Evolutionary conservation across 2,329 filamentous ascomycete species (phyloP).

Genomic region (Stagonosporopsis tanaceti): DNA sequence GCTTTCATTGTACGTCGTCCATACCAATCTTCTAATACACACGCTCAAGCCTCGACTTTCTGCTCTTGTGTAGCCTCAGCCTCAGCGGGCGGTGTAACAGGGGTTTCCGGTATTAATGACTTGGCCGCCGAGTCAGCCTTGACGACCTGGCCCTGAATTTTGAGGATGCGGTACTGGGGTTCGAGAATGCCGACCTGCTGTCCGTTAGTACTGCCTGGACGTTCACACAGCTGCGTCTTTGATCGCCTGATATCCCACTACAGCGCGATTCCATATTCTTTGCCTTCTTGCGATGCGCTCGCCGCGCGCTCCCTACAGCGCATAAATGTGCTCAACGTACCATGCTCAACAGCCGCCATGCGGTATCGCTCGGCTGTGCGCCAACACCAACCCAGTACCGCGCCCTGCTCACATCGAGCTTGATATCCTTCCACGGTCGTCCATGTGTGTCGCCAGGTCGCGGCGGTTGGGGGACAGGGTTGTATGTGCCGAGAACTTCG

Average conservation of each 20-base stretch:
- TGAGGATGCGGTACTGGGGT: conserved; percentile 45
- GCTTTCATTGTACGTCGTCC: background rate
- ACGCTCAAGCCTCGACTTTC: conserved; percentile 13
- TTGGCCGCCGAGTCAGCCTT: conserved; percentile 43
- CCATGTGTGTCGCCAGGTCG: conserved; percentile 59
- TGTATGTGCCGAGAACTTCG: conserved; percentile 82
- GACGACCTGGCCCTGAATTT: conserved; percentile 44
- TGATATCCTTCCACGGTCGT: conserved; percentile 87
- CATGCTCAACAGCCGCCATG: conserved; percentile 86
- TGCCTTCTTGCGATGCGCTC: background rate
- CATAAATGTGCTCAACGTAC: conserved; percentile 44
- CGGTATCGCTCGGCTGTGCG: conserved; percentile 89
- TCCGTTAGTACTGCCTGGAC: background rate
- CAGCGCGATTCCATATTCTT: background rate
- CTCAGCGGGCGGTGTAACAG: conserved; percentile 11
- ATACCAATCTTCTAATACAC: background rate
- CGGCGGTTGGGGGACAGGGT: conserved; percentile 65
- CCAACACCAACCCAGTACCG: conserved; percentile 98
- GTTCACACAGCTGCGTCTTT: background rate
- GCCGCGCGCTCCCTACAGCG: background rate
- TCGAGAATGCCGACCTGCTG: conserved; percentile 47
- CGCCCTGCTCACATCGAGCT: conserved; percentile 80
- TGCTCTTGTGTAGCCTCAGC: conserved; percentile 18
- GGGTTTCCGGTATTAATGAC: conserved; percentile 32
- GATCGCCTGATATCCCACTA: background rate